Conservation (phyloP, 2,329 filamentous ascomycete genomes). For the Berkeleyomyces basicola region DNA sequence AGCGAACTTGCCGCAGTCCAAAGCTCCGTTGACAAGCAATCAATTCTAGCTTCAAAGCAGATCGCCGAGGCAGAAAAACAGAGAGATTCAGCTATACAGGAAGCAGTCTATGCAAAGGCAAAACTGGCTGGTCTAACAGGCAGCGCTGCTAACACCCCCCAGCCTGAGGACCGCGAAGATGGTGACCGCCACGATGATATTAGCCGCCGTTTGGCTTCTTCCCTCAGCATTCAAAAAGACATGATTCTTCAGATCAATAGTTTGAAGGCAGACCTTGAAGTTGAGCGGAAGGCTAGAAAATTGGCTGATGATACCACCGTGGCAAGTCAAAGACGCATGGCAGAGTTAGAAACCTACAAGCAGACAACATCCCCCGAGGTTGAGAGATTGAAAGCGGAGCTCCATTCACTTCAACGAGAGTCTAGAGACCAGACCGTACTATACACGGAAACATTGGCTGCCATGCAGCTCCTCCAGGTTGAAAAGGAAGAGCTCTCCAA, state of each 20-base stretch:
- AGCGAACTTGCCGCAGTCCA: slow-evolving; percentile 82
- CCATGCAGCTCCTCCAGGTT: slow-evolving; percentile 59
- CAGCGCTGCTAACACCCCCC: slow-evolving; percentile 44
- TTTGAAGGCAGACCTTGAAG: slow-evolving; percentile 52
- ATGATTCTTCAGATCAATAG: slow-evolving; percentile 62
- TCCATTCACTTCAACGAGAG: slow-evolving; percentile 63
- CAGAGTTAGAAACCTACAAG: slow-evolving; percentile 68
- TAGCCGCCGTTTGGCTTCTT: slow-evolving; percentile 64
- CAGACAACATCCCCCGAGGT: slow-evolving; percentile 73
- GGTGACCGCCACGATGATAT: slow-evolving; percentile 52
- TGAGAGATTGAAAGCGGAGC: slow-evolving; percentile 68
- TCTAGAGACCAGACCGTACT: slow-evolving; percentile 68
- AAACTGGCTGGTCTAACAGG: slow-evolving; percentile 61
- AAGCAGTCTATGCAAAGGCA: slow-evolving; percentile 88
- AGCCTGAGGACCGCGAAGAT: slow-evolving; percentile 44
- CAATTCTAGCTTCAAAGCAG: slow-evolving; percentile 65
- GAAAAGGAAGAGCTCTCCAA: slow-evolving; percentile 65
- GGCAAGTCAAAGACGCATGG: slow-evolving; percentile 66
- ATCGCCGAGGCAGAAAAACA: slow-evolving; percentile 92
- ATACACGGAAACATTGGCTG: slow-evolving; percentile 58
- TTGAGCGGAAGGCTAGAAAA: slow-evolving; percentile 65
- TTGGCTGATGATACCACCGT: slow-evolving; percentile 77
- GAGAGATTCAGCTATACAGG: slow-evolving; percentile 80
- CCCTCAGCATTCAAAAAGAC: slow-evolving; percentile 63
- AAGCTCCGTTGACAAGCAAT: slow-evolving; percentile 74